Evolutionary conservation across 2,329 filamentous ascomycete genomes (phyloP).

Genomic region (Cryphonectria radicalis): DNA sequence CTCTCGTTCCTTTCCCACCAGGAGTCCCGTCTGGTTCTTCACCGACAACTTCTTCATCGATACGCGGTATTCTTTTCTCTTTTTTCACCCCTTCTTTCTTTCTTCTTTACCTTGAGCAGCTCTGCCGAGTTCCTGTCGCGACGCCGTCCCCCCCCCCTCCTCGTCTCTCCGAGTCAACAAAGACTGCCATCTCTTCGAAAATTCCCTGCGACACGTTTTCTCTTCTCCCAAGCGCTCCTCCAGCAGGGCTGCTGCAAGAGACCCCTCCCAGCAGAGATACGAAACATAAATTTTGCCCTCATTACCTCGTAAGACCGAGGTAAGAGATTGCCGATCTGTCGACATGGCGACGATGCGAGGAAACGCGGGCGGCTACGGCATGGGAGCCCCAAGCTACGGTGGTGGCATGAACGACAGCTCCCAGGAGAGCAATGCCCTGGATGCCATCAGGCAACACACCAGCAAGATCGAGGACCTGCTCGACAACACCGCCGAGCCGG

Average conservation of each 20-base stretch:
- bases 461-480: constrained; percentile 97
- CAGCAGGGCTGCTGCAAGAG: constrained; percentile 21
- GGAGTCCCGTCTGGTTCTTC: not conserved
- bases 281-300: not conserved
- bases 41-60: constrained; percentile 4
- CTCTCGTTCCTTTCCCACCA: constrained; percentile 5
- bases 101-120: not conserved
- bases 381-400: constrained; percentile 69
- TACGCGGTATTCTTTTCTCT: constrained; percentile 13
- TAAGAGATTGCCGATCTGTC: constrained; percentile 10
- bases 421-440: constrained; percentile 76
- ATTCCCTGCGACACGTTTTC: constrained; percentile 16
- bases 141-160: constrained; percentile 2
- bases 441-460: constrained; percentile 89
- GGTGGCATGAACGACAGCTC: constrained; percentile 69
- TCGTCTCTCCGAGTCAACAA: constrained; percentile 5
- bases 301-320: not conserved
- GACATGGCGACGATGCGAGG: constrained; percentile 30
- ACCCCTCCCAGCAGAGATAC: not conserved
- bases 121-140: constrained; percentile 1
- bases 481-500: constrained; percentile 83
- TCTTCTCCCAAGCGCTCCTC: constrained; percentile 10
- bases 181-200: constrained; percentile 5
- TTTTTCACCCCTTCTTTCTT: not conserved
- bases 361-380: constrained; percentile 29